Conservation (phyloP, 202 grass and related monocot genomes). For the Alloteropsis angusta region DNA sequence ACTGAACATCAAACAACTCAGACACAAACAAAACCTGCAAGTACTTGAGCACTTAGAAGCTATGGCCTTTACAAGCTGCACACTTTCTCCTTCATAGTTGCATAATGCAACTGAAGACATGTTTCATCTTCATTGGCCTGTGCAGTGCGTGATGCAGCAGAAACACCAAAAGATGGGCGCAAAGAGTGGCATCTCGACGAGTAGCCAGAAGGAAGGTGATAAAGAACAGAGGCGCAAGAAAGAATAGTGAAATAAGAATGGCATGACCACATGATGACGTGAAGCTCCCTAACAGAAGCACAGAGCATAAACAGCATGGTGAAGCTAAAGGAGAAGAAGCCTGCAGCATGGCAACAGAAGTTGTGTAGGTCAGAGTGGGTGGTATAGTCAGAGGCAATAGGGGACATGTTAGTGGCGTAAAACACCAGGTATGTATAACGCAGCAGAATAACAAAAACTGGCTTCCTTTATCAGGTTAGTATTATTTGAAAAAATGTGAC, state of each 20-base stretch:
- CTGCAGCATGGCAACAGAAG: background rate
- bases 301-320: background rate
- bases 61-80: background rate
- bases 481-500: background rate
- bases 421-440: background rate
- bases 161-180: background rate
- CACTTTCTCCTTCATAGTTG: background rate
- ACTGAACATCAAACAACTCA: slow-evolving; percentile 8
- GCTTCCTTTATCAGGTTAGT: background rate
- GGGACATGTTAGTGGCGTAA: background rate
- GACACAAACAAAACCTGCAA: background rate
- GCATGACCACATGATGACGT: background rate
- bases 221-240: background rate
- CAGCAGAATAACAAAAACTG: background rate
- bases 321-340: background rate
- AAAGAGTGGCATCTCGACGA: background rate
- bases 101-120: background rate
- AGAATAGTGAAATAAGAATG: background rate
- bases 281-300: background rate
- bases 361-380: background rate
- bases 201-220: background rate
- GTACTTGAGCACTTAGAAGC: background rate
- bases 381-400: background rate
- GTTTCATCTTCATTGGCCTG: background rate
- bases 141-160: background rate